Conservation (phyloP, 768 basidiomycete genomes). For the Clitopilus hobsonii region DNA sequence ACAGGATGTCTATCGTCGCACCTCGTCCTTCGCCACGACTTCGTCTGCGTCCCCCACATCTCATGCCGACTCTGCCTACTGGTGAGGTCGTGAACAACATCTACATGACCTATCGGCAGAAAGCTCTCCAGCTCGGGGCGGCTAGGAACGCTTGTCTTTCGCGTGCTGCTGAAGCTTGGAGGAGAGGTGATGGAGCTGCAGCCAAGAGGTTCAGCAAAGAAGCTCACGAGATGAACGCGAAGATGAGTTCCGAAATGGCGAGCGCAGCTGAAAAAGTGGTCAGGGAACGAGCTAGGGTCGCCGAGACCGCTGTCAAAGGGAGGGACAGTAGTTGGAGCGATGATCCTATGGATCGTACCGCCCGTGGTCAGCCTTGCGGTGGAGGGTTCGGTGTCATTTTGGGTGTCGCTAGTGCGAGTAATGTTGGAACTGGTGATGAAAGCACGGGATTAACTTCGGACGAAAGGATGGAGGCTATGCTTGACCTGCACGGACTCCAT, state of each 20-base stretch:
- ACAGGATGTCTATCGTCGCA: slow-evolving; percentile 65
- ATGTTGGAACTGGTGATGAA: slow-evolving; percentile 30
- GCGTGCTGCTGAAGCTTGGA: slow-evolving; percentile 94
- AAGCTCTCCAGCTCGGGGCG: slow-evolving; percentile 88
- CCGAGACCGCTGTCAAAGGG: slow-evolving; percentile 69
- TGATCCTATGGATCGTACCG: slow-evolving; percentile 74
- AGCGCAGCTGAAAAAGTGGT: slow-evolving; percentile 84
- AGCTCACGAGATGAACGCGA: slow-evolving; percentile 88
- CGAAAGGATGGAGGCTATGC: slow-evolving; percentile 82
- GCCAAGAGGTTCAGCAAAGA: slow-evolving; percentile 94
- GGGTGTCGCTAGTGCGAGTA: slow-evolving; percentile 68
- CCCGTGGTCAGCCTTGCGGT: slow-evolving; percentile 71
- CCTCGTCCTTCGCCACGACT: slow-evolving; percentile 82
- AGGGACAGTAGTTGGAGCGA: slow-evolving; percentile 78
- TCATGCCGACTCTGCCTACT: slow-evolving; percentile 87
- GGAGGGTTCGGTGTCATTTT: slow-evolving; percentile 82
- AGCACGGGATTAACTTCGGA: slow-evolving; percentile 57
- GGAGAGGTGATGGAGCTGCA: slow-evolving; percentile 90
- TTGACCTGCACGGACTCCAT: slow-evolving; percentile 94
- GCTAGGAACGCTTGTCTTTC: slow-evolving; percentile 93
- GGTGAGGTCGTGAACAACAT: slow-evolving; percentile 74
- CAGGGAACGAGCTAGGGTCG: slow-evolving; percentile 69
- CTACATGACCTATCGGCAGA: slow-evolving; percentile 86
- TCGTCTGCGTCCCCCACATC: slow-evolving; percentile 73
- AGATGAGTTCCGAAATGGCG: slow-evolving; percentile 84